phyloP scores from a whole-genome alignment of 768 basidiomycete genomes.

The Dioszegia crocea region DNA sequence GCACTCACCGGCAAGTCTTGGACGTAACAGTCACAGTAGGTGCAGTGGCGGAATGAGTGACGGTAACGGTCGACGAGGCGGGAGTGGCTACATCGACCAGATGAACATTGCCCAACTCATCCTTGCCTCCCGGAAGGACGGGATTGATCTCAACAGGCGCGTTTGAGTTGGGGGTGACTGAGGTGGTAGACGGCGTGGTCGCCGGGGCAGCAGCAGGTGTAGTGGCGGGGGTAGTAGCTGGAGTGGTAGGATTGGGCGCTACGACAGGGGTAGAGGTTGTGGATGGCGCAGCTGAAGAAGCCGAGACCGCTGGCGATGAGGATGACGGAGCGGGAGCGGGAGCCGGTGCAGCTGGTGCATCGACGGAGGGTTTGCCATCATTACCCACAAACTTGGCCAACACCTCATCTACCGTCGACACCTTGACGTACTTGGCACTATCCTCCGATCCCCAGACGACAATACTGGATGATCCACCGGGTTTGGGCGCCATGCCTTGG shows the following conservation, averaged over 20 bases:
- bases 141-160: not conserved
- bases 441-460: constrained; percentile 8
- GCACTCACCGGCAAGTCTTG: constrained; percentile 4
- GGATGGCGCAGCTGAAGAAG: too few relatives aligned
- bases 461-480: not conserved
- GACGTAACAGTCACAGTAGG: not conserved
- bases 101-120: not conserved
- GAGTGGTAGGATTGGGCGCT: too few relatives aligned
- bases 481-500: not conserved
- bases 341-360: not conserved
- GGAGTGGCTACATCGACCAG: not conserved
- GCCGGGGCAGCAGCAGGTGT: too few relatives aligned
- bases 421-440: constrained; percentile 7
- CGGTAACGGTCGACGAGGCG: not conserved
- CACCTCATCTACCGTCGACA: constrained; percentile 2
- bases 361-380: not conserved
- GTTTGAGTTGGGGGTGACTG: not conserved
- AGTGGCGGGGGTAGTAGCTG: too few relatives aligned
- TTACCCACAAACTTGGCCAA: not conserved
- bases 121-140: too few relatives aligned
- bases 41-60: constrained; percentile 1
- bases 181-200: too few relatives aligned
- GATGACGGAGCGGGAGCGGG: not conserved
- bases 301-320: not conserved
- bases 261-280: too few relatives aligned